phyloP scores from a whole-genome alignment of 148 eudicot genomes.

The Amaranthus hypochondriacus region DNA sequence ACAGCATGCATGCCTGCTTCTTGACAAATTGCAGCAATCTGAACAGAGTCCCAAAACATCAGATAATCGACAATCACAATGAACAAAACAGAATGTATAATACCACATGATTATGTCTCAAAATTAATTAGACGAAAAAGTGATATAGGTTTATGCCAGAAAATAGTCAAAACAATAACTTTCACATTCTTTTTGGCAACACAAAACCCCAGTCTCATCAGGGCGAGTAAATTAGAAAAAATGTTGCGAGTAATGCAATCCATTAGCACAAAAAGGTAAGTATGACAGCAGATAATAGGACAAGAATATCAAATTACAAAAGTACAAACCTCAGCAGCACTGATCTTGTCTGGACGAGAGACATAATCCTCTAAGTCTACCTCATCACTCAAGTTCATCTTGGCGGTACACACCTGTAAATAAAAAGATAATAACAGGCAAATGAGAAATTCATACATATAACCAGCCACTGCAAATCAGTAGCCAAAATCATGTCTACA shows the following conservation, averaged over 20 bases:
- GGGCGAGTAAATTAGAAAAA: background rate
- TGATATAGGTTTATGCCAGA: no score
- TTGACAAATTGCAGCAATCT: conserved; percentile 79
- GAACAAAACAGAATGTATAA: no score
- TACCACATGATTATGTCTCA: no score
- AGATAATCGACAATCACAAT: no score
- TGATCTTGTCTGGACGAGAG: conserved; percentile 88
- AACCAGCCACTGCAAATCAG: background rate
- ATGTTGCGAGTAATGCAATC: background rate
- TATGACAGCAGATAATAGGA: background rate
- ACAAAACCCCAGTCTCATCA: background rate
- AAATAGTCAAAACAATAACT: no score
- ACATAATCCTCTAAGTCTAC: conserved; percentile 92
- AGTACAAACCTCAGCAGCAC: conserved; percentile 79
- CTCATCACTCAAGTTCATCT: conserved; percentile 84
- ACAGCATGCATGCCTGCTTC: conserved; percentile 88
- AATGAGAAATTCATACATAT: background rate
- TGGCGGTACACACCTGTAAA: conserved; percentile 77
- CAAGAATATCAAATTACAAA: background rate
- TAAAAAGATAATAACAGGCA: background rate
- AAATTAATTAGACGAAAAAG: no score
- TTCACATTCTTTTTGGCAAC: no score
- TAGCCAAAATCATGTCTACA: background rate
- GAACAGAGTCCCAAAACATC: conserved; percentile 3
- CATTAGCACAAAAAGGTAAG: background rate